Evolutionary conservation across 495 filamentous ascomycete genomes (phyloP).

Genomic region (Hypoxylon rickii): DNA sequence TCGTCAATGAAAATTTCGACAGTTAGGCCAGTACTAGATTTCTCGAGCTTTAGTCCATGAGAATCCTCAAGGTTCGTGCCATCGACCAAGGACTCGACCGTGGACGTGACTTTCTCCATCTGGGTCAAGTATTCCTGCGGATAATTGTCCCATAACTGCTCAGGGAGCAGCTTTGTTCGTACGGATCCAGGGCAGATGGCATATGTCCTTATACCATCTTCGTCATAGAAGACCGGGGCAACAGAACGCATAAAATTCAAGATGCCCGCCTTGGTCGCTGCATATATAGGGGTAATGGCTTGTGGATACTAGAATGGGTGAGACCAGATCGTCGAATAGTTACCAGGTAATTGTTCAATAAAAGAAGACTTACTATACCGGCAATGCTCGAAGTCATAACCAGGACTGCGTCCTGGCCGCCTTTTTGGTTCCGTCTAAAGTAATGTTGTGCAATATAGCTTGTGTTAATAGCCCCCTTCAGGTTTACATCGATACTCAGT

Average conservation of each 20-base stretch:
- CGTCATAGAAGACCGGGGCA: conserved; percentile 30
- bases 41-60: conserved; percentile 16
- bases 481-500: conserved; percentile 45
- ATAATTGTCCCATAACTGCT: conserved; percentile 33
- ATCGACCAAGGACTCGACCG: conserved; percentile 16
- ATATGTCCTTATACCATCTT: conserved; percentile 32
- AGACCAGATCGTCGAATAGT: conserved; percentile 1
- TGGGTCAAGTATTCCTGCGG: conserved; percentile 27
- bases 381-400: conserved; percentile 49
- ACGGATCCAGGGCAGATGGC: conserved; percentile 35
- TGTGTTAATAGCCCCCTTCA: conserved; percentile 45
- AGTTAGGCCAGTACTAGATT: conserved; percentile 14
- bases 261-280: conserved; percentile 48
- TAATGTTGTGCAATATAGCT: conserved; percentile 49
- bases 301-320: conserved; percentile 40
- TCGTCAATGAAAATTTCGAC: conserved; percentile 31
- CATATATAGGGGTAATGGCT: conserved; percentile 47
- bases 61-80: conserved; percentile 17
- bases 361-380: conserved; percentile 35
- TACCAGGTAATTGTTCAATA: neutral
- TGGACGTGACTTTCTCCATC: conserved; percentile 24
- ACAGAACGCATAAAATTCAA: conserved; percentile 48
- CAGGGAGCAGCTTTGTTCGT: conserved; percentile 26
- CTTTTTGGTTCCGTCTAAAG: conserved; percentile 35
- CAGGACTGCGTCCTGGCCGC: conserved; percentile 40